Percentiles rank a stretch among this genome's conserved stretches.
Conservation (phyloP, 352 stramenopile species). For the Pythium apleroticum region DNA sequence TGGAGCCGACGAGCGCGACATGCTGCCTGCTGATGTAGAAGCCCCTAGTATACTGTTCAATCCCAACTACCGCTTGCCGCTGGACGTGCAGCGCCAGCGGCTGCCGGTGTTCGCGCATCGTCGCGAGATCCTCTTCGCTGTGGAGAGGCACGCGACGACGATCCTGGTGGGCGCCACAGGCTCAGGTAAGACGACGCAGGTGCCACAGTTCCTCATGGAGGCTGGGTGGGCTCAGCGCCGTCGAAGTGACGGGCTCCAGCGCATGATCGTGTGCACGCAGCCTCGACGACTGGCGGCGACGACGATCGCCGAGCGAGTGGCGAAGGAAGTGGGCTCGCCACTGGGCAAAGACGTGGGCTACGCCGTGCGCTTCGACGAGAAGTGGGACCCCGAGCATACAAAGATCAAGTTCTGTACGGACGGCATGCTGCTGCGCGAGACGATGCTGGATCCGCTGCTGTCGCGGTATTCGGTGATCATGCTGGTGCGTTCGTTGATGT, state of each 20-base stretch:
- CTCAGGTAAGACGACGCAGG: conserved; percentile 92
- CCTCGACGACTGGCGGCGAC: conserved; percentile 96
- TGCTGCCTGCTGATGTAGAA: conserved; percentile 33
- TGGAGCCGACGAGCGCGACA: conserved; percentile 17
- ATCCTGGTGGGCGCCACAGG: conserved; percentile 93
- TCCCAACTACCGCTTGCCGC: conserved; percentile 54
- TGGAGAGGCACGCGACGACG: conserved; percentile 87
- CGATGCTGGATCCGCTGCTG: conserved; percentile 77
- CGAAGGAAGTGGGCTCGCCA: conserved; percentile 95
- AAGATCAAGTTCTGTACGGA: conserved; percentile 99
- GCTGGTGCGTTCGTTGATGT: conserved; percentile 45
- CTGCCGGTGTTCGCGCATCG: conserved; percentile 90
- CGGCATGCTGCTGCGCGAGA: conserved; percentile 97
- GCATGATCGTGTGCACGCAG: conserved; percentile 91
- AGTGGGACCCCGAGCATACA: conserved; percentile 84
- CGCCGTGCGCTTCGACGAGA: conserved; percentile 98
- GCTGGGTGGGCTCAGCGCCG: conserved; percentile 74
- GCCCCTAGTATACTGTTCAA: conserved; percentile 57
- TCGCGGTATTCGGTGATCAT: conserved; percentile 82
- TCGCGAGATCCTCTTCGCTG: conserved; percentile 87
- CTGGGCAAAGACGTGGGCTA: conserved; percentile 96
- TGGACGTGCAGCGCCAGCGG: conserved; percentile 53
- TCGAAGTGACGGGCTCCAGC: conserved; percentile 8
- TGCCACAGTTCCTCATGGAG: conserved; percentile 92
- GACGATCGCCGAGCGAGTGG: conserved; percentile 96